Percentiles rank a stretch among this genome's conserved stretches.
Conservation (phyloP, 2,329 filamentous ascomycete species). For the Pseudopithomyces chartarum region DNA sequence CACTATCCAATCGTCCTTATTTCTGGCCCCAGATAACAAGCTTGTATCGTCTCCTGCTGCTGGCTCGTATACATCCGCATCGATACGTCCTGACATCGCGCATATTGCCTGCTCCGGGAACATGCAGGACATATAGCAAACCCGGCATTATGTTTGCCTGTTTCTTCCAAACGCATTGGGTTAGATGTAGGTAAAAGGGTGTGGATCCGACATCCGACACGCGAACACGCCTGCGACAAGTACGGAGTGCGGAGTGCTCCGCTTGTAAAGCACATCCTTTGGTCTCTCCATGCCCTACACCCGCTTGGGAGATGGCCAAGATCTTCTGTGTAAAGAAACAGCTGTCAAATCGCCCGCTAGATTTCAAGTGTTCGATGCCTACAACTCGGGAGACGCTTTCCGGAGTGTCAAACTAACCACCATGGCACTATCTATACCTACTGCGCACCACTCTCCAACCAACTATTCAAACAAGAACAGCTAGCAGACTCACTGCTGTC, state of each 20-base stretch:
- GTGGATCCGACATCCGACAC: background rate
- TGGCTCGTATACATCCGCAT: background rate
- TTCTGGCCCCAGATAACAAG: background rate
- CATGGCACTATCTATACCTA: too few species aligned
- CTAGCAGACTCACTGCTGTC: background rate
- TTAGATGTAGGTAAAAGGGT: constrained; percentile 20
- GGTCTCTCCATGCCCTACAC: background rate
- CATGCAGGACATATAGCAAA: background rate
- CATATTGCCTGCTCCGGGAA: too few species aligned
- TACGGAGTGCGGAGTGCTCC: background rate
- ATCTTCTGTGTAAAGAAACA: too few species aligned
- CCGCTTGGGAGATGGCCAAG: too few species aligned
- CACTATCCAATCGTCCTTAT: background rate
- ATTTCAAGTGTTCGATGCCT: too few species aligned
- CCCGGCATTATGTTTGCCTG: background rate
- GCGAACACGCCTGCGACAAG: background rate
- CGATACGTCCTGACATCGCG: too few species aligned
- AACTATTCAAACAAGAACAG: too few species aligned
- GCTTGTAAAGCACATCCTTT: background rate
- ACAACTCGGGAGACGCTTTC: too few species aligned
- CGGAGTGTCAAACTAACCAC: too few species aligned
- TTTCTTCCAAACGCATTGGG: constrained; percentile 21
- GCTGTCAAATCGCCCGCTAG: too few species aligned
- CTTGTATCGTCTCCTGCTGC: background rate
- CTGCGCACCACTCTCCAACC: too few species aligned